Evolutionary conservation across 331 rosid genomes (phyloP).

Genomic region (Pyrus hybrid): DNA sequence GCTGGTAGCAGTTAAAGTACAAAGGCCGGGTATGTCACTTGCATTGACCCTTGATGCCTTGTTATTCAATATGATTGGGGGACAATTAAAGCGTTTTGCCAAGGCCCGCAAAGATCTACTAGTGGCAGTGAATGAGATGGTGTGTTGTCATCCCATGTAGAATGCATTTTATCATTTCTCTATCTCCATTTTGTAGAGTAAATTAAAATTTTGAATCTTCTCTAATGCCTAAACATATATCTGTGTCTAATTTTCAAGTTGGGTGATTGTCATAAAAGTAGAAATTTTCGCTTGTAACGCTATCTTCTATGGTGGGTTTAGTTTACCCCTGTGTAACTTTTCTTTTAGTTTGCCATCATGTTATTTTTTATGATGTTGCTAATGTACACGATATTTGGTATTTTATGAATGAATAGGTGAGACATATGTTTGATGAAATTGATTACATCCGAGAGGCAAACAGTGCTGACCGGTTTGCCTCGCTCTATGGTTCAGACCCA

Average conservation of each 20-base stretch:
- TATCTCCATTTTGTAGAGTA: background rate
- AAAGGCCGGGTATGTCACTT: slow-evolving; percentile 96
- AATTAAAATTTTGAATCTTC: background rate
- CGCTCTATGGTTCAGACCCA: slow-evolving; percentile 56
- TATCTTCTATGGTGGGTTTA: background rate
- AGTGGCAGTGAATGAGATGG: slow-evolving; percentile 97
- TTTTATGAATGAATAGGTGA: slow-evolving; percentile 51
- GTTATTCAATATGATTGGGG: slow-evolving; percentile 92
- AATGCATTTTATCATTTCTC: background rate
- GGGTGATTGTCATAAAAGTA: background rate
- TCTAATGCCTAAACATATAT: background rate
- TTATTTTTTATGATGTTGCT: background rate
- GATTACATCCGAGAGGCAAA: slow-evolving; percentile 83
- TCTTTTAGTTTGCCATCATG: background rate
- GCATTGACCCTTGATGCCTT: slow-evolving; percentile 92
- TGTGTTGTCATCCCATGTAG: slow-evolving; percentile 18
- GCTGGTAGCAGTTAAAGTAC: slow-evolving; percentile 93
- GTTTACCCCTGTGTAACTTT: background rate
- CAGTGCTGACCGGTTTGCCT: slow-evolving; percentile 87
- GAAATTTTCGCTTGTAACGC: background rate
- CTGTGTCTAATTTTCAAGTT: background rate
- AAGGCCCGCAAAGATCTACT: slow-evolving; percentile 87
- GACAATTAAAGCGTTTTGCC: slow-evolving; percentile 80
- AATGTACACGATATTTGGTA: background rate
- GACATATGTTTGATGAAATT: slow-evolving; percentile 99